Base-by-base conservation (phyloP, 345 rosid species). In the Arabis hirsuta region DNA sequence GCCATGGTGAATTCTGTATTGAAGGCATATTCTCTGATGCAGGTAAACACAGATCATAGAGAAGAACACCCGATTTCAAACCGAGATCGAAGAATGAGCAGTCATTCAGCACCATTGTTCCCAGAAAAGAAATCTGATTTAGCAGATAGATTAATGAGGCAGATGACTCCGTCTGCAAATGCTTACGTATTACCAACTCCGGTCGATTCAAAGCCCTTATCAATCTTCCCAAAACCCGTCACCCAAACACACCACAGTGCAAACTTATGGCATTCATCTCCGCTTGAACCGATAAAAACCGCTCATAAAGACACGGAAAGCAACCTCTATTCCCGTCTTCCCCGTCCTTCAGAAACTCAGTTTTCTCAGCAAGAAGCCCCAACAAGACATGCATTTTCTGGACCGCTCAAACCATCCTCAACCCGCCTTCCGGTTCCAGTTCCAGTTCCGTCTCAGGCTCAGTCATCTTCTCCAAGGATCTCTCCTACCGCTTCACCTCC, bases 401-500 rank as follows among this genome's bases (percentile, higher is more conserved):
- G 94, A 67, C 98, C 97, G 26, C 64, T 91, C 65, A 91, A 82
- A 73, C 81, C 84, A 10, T 70, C 65, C 57, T 62, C 96, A 36
- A 66, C 94, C 9, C 83, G 82, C 36, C 65, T 73, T 14, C 80
- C 77, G 34, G 63, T 71, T 22, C 24, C 24, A 43, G 63, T 71
- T 5, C 73, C 47, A 9, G 60, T 61, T 56, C 67, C 60, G 0
- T 70, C 14, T 4, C 79, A 46, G 12, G 47, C 55, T 80, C 83
- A 77, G 59, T 67, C 82, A 64, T 77, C 91, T 74, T 78, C 97
- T 73, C 92, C 95, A 56, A 83, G 80, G 79, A 78, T 78, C 55
- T 92, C 96, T 53, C 97, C 97, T 13, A 79, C 78, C 43, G 88
- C 95, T 42, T 96, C 97, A 59, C 99, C 99, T 31, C 98, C 99